Conservation (phyloP, 148 eudicot species). For the Heliosperma pusillum region DNA sequence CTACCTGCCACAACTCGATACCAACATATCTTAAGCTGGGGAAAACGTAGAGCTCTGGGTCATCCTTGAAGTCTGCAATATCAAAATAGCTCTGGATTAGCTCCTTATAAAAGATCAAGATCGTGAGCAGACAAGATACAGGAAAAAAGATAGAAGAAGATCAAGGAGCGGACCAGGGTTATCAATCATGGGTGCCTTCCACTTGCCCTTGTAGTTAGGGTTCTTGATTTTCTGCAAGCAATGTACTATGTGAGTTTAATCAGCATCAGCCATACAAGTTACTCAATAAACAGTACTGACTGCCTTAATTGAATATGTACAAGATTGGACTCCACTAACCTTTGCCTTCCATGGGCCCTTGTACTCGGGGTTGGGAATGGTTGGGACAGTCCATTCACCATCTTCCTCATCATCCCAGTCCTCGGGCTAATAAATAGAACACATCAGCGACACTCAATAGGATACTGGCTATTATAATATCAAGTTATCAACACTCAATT, state of each 20-base stretch:
- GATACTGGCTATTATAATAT: not conserved
- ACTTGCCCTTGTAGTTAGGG: constrained; percentile 93
- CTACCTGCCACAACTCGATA: constrained; percentile 97
- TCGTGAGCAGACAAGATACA: not conserved
- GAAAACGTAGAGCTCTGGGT: constrained; percentile 79
- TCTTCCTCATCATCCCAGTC: constrained; percentile 99
- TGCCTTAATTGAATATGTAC: not conserved
- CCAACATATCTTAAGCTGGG: constrained; percentile 89
- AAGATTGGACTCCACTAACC: constrained; percentile 36
- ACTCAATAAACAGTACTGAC: too few species aligned
- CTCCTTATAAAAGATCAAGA: not conserved
- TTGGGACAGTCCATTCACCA: constrained; percentile 98
- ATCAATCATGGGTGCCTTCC: constrained; percentile 98
- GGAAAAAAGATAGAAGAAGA: not conserved
- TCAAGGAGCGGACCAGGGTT: constrained; percentile 62
- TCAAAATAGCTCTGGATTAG: constrained; percentile 15
- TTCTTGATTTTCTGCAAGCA: constrained; percentile 87
- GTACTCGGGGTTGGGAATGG: constrained; percentile 90
- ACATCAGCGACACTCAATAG: too few species aligned
- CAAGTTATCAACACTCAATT: not conserved
- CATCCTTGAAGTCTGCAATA: constrained; percentile 81
- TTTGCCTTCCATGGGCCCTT: constrained; percentile 96
- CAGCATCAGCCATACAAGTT: not conserved
- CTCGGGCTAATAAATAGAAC: constrained; percentile 89
- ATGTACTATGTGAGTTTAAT: not conserved